phyloP scores from a whole-genome alignment of 768 basidiomycete species.

The Calocybe gangraenosa region DNA sequence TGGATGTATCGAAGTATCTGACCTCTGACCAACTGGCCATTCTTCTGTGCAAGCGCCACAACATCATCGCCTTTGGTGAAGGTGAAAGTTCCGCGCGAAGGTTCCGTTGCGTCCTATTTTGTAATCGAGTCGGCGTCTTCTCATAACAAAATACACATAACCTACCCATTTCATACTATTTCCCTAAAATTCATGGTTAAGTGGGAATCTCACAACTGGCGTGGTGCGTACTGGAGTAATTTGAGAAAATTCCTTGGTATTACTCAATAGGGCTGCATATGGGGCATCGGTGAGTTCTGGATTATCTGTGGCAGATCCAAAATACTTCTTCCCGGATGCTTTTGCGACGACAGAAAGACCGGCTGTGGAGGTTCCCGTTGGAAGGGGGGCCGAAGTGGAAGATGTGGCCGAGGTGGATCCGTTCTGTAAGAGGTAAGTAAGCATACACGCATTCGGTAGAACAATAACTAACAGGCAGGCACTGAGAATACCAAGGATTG shows the following conservation, averaged over 20 bases:
- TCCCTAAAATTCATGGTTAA: constrained; percentile 17
- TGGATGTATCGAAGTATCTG: neutral
- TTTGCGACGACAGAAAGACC: constrained; percentile 47
- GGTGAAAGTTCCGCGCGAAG: constrained; percentile 40
- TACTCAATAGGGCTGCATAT: constrained; percentile 35
- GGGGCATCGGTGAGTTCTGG: constrained; percentile 38
- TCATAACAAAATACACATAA: neutral
- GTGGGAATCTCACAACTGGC: neutral
- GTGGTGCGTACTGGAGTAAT: constrained; percentile 35
- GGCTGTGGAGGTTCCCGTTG: constrained; percentile 19
- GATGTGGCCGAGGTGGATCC: constrained; percentile 1
- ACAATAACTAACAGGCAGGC: constrained; percentile 27
- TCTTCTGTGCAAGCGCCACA: constrained; percentile 38
- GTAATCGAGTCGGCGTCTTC: neutral
- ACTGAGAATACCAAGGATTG: constrained; percentile 41
- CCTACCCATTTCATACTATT: constrained; percentile 60
- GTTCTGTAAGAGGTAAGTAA: neutral
- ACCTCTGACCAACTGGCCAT: constrained; percentile 46
- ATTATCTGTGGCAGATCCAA: constrained; percentile 49
- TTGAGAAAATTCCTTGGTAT: constrained; percentile 39
- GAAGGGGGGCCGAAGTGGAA: neutral
- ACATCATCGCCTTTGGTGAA: constrained; percentile 42
- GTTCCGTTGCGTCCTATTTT: constrained; percentile 48
- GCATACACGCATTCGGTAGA: too few relatives aligned
- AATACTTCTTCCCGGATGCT: constrained; percentile 43